Conservation (phyloP, 1,284 basidiomycete species). For the Irpex rosettiformis region DNA sequence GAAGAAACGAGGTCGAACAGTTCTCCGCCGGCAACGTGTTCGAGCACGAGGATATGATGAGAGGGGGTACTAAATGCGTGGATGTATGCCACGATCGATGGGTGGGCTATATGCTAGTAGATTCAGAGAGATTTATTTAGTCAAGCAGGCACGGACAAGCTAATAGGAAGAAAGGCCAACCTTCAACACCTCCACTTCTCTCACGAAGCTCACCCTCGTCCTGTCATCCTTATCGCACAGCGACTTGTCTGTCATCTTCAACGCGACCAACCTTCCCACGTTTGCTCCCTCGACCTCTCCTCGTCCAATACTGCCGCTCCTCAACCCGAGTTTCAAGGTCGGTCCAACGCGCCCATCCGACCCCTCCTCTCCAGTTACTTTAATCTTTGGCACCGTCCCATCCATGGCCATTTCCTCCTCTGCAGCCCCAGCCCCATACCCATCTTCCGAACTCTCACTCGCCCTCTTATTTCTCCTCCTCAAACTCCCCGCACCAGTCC, state of each 20-base stretch:
- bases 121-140: background rate
- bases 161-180: conserved; percentile 33
- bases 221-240: conserved; percentile 57
- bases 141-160: conserved; percentile 10
- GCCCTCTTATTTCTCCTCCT: conserved; percentile 6
- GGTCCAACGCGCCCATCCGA: background rate
- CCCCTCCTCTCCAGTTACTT: conserved; percentile 7
- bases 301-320: background rate
- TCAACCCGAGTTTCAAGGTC: background rate
- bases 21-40: conserved; percentile 80
- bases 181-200: conserved; percentile 85
- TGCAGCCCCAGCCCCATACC: conserved; percentile 5
- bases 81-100: conserved; percentile 76
- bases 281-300: conserved; percentile 4
- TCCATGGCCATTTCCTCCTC: too few species aligned
- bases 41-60: conserved; percentile 82
- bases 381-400: conserved; percentile 6
- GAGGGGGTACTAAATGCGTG: conserved; percentile 68
- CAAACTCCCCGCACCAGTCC: conserved; percentile 4
- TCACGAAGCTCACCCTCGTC: conserved; percentile 79
- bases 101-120: conserved; percentile 76
- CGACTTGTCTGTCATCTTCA: conserved; percentile 78
- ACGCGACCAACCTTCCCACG: conserved; percentile 60
- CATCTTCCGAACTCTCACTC: conserved; percentile 15
- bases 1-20: conserved; percentile 76